Conservation (phyloP, 331 rosid genomes). For the Telfairia occidentalis region DNA sequence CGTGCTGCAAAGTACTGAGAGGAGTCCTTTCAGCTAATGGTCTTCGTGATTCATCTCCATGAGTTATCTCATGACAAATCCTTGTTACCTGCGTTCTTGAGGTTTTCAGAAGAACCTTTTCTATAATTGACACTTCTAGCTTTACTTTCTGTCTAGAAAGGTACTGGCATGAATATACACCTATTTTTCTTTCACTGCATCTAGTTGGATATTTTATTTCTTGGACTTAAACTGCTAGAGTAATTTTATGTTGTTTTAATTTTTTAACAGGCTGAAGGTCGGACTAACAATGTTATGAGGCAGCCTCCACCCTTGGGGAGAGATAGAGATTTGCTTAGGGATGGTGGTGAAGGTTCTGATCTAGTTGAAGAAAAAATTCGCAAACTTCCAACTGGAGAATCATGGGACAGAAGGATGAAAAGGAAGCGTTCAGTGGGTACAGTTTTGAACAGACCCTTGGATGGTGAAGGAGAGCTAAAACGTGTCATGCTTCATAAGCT, state of each 20-base stretch:
- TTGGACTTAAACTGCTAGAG: neutral
- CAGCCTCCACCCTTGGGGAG: conserved; percentile 45
- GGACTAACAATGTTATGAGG: conserved; percentile 37
- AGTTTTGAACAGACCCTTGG: conserved; percentile 41
- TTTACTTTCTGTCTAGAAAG: neutral
- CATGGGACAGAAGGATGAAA: conserved; percentile 67
- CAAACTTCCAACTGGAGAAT: conserved; percentile 59
- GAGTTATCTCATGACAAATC: neutral
- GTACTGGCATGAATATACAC: neutral
- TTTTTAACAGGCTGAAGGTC: conserved; percentile 49
- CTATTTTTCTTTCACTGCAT: neutral
- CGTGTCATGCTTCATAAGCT: conserved; percentile 46
- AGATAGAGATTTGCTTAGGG: conserved; percentile 50
- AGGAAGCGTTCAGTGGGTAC: conserved; percentile 63
- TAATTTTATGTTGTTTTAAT: conserved; percentile 4
- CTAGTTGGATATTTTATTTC: neutral
- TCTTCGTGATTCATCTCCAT: neutral
- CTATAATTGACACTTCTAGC: neutral
- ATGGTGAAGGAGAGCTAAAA: conserved; percentile 58
- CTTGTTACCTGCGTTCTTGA: neutral
- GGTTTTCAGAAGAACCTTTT: neutral
- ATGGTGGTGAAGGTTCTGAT: conserved; percentile 52
- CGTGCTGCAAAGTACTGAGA: neutral
- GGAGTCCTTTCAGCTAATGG: neutral
- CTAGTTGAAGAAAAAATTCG: conserved; percentile 63